Conservation (phyloP, 2,329 filamentous ascomycete genomes). For the Paraphoma chrysanthemicola region DNA sequence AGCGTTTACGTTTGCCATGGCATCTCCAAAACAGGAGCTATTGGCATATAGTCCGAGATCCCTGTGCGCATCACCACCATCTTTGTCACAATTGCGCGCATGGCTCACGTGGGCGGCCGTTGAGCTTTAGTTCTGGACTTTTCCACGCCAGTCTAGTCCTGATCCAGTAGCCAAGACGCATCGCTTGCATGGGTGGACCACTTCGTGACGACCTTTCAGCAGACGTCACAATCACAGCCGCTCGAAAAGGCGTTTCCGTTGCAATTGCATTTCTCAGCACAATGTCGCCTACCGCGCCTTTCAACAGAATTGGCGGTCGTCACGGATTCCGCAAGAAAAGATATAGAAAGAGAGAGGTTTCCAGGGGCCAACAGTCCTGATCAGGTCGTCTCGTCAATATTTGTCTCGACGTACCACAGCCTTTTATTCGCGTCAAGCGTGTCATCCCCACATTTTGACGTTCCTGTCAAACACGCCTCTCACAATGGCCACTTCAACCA, state of each 20-base stretch:
- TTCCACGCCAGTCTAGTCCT: conserved; percentile 6
- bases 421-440: background rate
- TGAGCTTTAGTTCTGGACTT: conserved; percentile 2
- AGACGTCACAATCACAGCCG: conserved; percentile 26
- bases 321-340: conserved; percentile 12
- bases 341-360: conserved; percentile 18
- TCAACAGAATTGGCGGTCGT: conserved; percentile 13
- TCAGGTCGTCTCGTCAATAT: background rate
- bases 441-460: background rate
- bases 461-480: background rate
- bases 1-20: background rate
- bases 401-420: background rate
- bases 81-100: conserved; percentile 1
- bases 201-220: conserved; percentile 18
- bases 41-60: background rate
- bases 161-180: conserved; percentile 36
- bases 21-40: background rate
- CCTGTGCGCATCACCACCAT: background rate
- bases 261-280: conserved; percentile 23
- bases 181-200: conserved; percentile 19
- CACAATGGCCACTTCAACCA: background rate
- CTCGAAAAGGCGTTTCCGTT: conserved; percentile 7
- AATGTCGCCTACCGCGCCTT: conserved; percentile 16
- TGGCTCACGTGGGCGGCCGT: conserved; percentile 8
- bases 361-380: background rate